Percentiles rank a stretch among this genome's conserved stretches.
Conservation (phyloP, 768 basidiomycete species). For the Suillus lakei region DNA sequence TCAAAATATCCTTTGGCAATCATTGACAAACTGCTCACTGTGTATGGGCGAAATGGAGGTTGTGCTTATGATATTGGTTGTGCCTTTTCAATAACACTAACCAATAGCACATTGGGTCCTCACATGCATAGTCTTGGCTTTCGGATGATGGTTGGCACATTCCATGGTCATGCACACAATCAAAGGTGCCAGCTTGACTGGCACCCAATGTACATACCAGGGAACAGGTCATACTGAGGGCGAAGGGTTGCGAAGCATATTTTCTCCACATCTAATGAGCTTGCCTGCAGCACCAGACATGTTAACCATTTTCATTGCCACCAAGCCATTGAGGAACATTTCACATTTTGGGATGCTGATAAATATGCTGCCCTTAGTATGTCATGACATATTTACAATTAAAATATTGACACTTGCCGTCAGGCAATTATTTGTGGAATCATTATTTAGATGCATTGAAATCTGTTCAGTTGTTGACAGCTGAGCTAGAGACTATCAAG, state of each 20-base stretch:
- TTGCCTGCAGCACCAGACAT: slow-evolving; percentile 25
- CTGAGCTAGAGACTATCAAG: slow-evolving; percentile 10
- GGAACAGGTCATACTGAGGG: slow-evolving; percentile 32
- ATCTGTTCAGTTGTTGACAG: neutral
- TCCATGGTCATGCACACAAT: slow-evolving; percentile 37
- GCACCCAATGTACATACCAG: slow-evolving; percentile 31
- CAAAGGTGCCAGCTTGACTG: slow-evolving; percentile 30
- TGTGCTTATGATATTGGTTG: slow-evolving; percentile 37
- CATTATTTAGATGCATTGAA: slow-evolving; percentile 8
- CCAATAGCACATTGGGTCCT: slow-evolving; percentile 19
- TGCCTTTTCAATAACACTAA: slow-evolving; percentile 21
- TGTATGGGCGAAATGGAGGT: slow-evolving; percentile 19
- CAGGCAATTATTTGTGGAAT: slow-evolving; percentile 9
- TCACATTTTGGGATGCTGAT: slow-evolving; percentile 22
- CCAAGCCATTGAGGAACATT: slow-evolving; percentile 28
- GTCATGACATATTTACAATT: neutral
- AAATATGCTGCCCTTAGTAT: slow-evolving; percentile 28
- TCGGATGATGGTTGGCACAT: slow-evolving; percentile 25
- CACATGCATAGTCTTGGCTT: neutral
- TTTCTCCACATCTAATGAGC: slow-evolving; percentile 29
- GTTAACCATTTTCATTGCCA: slow-evolving; percentile 30
- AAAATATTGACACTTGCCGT: slow-evolving; percentile 14
- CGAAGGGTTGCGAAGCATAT: slow-evolving; percentile 32
- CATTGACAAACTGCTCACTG: slow-evolving; percentile 18
- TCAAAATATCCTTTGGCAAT: slow-evolving; percentile 10